These are phyloP conservation scores for Leccinum uliginosum DNA, from an alignment of 768 basidiomycete species.

Conservation along the genomic window DNA sequence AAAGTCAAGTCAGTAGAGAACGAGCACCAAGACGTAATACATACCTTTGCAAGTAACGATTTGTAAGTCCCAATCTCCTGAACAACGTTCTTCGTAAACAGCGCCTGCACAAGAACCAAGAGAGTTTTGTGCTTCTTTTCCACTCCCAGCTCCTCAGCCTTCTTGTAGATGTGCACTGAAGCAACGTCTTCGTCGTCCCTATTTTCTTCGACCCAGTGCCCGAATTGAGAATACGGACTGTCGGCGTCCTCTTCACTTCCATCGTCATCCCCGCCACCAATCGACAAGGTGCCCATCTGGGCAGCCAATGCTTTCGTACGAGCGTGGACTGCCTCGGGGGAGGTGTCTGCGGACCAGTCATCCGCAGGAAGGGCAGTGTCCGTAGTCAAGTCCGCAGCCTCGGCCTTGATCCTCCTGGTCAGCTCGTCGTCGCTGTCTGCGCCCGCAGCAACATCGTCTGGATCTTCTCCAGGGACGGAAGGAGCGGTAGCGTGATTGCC, in stretches of 20 bases:
- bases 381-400: conserved; percentile 70
- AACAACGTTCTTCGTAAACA: conserved; percentile 75
- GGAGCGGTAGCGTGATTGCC: conserved; percentile 37
- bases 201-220: conserved; percentile 80
- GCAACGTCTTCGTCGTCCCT: conserved; percentile 34
- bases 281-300: conserved; percentile 47
- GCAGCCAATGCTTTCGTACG: conserved; percentile 70
- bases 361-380: conserved; percentile 61
- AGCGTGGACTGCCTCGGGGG: conserved; percentile 80
- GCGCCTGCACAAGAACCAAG: conserved; percentile 73
- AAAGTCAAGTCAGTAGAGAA: conserved; percentile 5
- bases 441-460: conserved; percentile 40
- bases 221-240: conserved; percentile 81
- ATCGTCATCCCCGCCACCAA: conserved; percentile 68
- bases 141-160: conserved; percentile 86
- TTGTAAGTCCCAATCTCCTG: conserved; percentile 61
- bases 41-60: conserved; percentile 69
- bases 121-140: conserved; percentile 94
- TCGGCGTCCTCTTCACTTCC: conserved; percentile 85
- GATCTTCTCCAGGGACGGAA: conserved; percentile 37
- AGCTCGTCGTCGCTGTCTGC: conserved; percentile 85
- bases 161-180: conserved; percentile 72
- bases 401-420: conserved; percentile 87
- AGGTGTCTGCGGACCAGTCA: conserved; percentile 92
- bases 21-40: neutral